A percentile compares a stretch with the other conserved stretches of the same genome.
phyloP scores from a whole-genome alignment of 345 rosid genomes.

The Eucalyptus virginea region DNA sequence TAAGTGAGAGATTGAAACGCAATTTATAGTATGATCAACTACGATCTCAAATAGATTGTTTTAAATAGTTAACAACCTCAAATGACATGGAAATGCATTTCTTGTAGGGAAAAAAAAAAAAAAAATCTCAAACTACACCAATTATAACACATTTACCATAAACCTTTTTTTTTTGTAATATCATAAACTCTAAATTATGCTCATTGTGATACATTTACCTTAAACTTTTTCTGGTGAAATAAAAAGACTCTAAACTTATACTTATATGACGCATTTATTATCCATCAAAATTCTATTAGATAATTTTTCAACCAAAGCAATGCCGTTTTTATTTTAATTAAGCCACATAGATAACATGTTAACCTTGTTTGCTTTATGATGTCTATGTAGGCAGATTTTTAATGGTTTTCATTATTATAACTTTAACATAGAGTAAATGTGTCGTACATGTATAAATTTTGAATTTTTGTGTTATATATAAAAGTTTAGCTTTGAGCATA shows the following conservation, averaged over 20 bases:
- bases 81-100: background rate
- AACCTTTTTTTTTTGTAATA: too few species aligned
- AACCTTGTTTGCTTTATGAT: background rate
- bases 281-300: rapidly evolving
- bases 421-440: too few species aligned
- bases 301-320: background rate
- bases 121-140: background rate
- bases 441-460: background rate
- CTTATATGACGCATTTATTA: background rate
- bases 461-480: background rate
- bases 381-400: too few species aligned
- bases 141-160: background rate
- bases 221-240: too few species aligned
- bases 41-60: background rate
- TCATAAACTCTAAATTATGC: too few species aligned
- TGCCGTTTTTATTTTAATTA: too few species aligned
- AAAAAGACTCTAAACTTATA: too few species aligned
- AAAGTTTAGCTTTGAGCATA: background rate
- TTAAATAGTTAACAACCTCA: background rate
- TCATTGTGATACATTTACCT: background rate
- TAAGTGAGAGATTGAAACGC: background rate
- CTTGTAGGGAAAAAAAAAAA: background rate
- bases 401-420: too few species aligned
- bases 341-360: background rate
- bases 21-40: background rate